phyloP scores from a whole-genome alignment of 495 filamentous ascomycete species.

The Lasiosphaeria hispida region DNA sequence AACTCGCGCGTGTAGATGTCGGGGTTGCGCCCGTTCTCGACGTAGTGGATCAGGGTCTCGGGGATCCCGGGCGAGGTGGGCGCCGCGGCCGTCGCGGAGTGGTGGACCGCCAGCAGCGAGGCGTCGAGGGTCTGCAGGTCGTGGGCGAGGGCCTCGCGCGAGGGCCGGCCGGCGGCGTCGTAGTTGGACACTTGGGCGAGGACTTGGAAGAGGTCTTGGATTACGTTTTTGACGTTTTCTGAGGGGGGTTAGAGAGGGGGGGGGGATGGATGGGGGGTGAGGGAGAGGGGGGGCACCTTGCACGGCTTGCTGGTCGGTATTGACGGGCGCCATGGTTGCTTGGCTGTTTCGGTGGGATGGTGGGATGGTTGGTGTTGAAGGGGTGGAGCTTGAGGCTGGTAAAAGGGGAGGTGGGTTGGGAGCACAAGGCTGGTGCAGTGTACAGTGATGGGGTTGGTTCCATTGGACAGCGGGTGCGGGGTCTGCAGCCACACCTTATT shows the following conservation, averaged over 20 bases:
- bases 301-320: constrained; percentile 42
- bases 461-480: too few relatives aligned
- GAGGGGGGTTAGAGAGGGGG: constrained; percentile 14
- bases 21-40: constrained; percentile 89
- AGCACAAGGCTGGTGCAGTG: neutral
- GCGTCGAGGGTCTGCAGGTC: constrained; percentile 37
- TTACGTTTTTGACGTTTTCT: constrained; percentile 67
- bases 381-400: neutral
- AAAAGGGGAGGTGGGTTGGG: neutral
- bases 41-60: constrained; percentile 88
- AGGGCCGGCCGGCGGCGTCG: constrained; percentile 62
- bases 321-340: constrained; percentile 52
- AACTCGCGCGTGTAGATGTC: constrained; percentile 99
- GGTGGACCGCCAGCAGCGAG: constrained; percentile 29
- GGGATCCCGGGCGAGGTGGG: constrained; percentile 64
- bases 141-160: constrained; percentile 42
- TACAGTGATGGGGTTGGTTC: too few relatives aligned
- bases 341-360: neutral
- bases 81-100: constrained; percentile 55
- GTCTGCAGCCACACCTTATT: too few relatives aligned
- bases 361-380: neutral
- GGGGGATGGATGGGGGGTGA: neutral
- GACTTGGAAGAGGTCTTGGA: constrained; percentile 85
- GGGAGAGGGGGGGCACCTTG: constrained; percentile 35
- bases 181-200: constrained; percentile 69